phyloP scores from a whole-genome alignment of 768 basidiomycete species.

The Tylopilus felleus region DNA sequence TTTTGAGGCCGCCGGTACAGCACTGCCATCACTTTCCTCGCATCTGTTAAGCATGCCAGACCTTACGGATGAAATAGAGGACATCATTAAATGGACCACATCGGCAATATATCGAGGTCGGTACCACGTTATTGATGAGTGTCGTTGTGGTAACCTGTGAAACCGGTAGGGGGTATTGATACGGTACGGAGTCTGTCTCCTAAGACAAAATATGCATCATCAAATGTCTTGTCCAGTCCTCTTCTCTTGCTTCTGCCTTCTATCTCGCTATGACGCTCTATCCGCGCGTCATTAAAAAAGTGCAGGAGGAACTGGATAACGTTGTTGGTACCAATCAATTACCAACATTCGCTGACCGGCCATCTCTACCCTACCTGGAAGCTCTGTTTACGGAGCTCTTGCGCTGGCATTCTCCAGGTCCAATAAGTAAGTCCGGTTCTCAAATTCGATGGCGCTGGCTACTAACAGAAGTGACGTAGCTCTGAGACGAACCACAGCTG shows the following conservation, averaged over 20 bases:
- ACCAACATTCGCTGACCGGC: constrained; percentile 26
- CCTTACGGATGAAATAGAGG: constrained; percentile 13
- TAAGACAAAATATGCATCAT: background rate
- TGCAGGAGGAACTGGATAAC: constrained; percentile 24
- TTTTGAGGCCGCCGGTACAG: constrained; percentile 14
- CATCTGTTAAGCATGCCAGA: constrained; percentile 6
- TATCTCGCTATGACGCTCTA: constrained; percentile 30
- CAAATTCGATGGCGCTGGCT: background rate
- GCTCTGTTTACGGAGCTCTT: constrained; percentile 24
- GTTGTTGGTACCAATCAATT: constrained; percentile 24
- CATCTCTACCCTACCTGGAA: constrained; percentile 27
- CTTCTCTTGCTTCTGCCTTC: constrained; percentile 11
- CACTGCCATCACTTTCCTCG: constrained; percentile 14
- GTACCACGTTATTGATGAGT: background rate
- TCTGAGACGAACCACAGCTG: background rate
- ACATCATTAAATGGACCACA: constrained; percentile 17
- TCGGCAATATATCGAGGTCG: constrained; percentile 13
- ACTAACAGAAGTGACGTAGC: background rate
- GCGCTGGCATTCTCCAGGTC: constrained; percentile 19
- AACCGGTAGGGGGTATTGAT: constrained; percentile 25
- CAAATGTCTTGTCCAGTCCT: constrained; percentile 7
- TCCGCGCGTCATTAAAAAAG: constrained; percentile 26
- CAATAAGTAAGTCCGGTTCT: constrained; percentile 2
- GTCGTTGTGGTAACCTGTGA: background rate
- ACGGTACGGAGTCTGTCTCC: constrained; percentile 27